Evolutionary conservation across 2,329 filamentous ascomycete genomes (phyloP).

Genomic region (Calonectria hongkongensis): DNA sequence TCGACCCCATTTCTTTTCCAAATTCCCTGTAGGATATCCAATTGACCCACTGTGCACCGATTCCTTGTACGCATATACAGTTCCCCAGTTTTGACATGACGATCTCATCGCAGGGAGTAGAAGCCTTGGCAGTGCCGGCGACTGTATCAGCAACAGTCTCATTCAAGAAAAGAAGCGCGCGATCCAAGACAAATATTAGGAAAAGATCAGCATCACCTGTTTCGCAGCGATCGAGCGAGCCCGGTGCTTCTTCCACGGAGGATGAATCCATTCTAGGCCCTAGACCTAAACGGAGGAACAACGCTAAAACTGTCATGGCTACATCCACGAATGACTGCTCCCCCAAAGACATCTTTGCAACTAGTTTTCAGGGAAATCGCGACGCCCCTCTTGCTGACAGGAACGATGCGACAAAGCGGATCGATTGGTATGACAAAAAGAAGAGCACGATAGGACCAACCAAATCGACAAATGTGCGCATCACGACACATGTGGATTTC

Average conservation of each 20-base stretch:
- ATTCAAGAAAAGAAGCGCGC: slow-evolving; percentile 22
- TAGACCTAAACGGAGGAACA: slow-evolving; percentile 17
- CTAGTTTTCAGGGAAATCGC: slow-evolving; percentile 6
- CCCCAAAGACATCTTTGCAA: slow-evolving; percentile 5
- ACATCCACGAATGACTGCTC: neutral
- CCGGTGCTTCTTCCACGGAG: slow-evolving; percentile 6
- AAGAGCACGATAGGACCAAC: slow-evolving; percentile 18
- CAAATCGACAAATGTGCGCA: slow-evolving; percentile 21
- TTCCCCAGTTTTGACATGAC: neutral
- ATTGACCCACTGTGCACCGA: too few species aligned
- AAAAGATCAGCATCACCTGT: slow-evolving; percentile 22
- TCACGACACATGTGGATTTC: slow-evolving; percentile 76
- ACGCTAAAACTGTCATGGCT: neutral
- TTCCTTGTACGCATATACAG: neutral
- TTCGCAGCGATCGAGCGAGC: neutral
- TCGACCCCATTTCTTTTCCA: neutral
- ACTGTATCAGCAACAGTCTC: neutral
- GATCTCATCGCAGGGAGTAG: neutral
- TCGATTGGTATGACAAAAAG: slow-evolving; percentile 6
- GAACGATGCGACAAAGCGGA: slow-evolving; percentile 22
- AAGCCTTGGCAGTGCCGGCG: neutral
- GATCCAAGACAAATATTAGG: slow-evolving; percentile 14
- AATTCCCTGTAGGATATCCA: neutral
- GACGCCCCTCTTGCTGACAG: neutral
- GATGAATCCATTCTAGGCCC: slow-evolving; percentile 7